phyloP scores from a whole-genome alignment of 768 basidiomycete species.

The Rhizopogon salebrosus region DNA sequence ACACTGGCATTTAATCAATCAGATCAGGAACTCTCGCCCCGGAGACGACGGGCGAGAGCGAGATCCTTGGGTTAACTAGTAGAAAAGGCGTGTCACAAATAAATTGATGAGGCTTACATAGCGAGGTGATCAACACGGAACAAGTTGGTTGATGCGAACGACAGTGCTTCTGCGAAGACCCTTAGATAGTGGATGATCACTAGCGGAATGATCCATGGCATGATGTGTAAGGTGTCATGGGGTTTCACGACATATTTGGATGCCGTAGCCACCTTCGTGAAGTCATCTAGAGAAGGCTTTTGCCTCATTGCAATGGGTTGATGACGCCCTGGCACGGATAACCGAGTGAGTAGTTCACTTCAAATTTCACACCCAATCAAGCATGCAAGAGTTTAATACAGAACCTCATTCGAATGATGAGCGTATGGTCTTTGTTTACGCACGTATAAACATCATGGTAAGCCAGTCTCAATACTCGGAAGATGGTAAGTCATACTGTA shows the following conservation, averaged over 20 bases:
- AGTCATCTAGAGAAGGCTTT: background rate
- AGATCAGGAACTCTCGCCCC: constrained; percentile 60
- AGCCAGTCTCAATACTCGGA: background rate
- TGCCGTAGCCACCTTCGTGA: background rate
- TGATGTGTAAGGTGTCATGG: background rate
- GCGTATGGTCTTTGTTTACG: background rate
- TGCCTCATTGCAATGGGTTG: background rate
- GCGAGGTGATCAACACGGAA: constrained; percentile 13
- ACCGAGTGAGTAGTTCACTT: background rate
- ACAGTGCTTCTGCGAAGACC: background rate
- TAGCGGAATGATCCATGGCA: background rate
- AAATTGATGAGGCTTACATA: constrained; percentile 38
- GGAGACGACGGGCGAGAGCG: constrained; percentile 66
- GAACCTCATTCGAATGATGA: background rate
- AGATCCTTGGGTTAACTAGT: constrained; percentile 76
- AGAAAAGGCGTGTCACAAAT: background rate
- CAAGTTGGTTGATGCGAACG: background rate
- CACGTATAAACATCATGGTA: background rate
- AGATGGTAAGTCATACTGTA: background rate
- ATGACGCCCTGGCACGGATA: background rate
- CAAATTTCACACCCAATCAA: background rate
- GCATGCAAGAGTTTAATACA: background rate
- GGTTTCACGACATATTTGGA: background rate
- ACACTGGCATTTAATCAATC: no score
- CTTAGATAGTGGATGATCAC: background rate